Percentiles rank a stretch among this genome's conserved stretches.
These are phyloP conservation scores for Fusarium burgessii DNA, from an alignment of 2,329 filamentous ascomycete genomes.

Conservation along the genomic window DNA sequence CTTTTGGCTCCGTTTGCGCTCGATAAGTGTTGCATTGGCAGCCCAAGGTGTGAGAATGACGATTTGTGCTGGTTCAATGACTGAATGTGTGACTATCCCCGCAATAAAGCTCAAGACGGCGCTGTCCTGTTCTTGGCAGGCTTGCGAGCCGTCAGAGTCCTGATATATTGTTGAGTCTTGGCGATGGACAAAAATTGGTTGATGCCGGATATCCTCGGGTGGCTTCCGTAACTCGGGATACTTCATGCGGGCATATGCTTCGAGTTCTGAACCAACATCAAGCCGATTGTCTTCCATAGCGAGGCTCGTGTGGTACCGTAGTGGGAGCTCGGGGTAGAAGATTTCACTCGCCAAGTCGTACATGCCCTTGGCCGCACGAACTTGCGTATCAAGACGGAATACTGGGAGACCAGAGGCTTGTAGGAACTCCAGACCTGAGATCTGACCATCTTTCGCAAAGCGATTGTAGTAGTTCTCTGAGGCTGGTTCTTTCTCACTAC, in stretches of 20 bases:
- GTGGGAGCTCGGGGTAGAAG: background rate
- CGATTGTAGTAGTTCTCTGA: constrained; percentile 12
- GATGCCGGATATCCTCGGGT: background rate
- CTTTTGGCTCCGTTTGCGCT: background rate
- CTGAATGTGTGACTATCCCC: background rate
- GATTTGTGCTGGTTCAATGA: background rate
- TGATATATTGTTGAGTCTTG: background rate
- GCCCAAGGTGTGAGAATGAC: background rate
- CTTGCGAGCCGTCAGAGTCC: background rate
- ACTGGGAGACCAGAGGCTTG: constrained; percentile 23
- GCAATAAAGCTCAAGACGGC: background rate
- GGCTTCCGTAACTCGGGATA: background rate
- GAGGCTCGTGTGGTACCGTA: fast-evolving
- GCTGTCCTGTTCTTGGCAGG: background rate
- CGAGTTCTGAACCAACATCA: background rate
- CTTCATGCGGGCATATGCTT: background rate
- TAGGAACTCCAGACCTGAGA: constrained; percentile 1
- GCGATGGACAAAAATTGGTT: background rate
- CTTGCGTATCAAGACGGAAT: constrained; percentile 32
- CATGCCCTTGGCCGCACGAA: constrained; percentile 39
- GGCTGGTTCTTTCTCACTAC: background rate
- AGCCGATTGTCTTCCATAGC: fast-evolving
- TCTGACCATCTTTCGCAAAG: constrained; percentile 4
- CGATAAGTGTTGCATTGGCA: background rate
- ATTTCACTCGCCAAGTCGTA: constrained; percentile 17